phyloP scores from a whole-genome alignment of 305 asterid genomes.

The Fraxinus albicans region DNA sequence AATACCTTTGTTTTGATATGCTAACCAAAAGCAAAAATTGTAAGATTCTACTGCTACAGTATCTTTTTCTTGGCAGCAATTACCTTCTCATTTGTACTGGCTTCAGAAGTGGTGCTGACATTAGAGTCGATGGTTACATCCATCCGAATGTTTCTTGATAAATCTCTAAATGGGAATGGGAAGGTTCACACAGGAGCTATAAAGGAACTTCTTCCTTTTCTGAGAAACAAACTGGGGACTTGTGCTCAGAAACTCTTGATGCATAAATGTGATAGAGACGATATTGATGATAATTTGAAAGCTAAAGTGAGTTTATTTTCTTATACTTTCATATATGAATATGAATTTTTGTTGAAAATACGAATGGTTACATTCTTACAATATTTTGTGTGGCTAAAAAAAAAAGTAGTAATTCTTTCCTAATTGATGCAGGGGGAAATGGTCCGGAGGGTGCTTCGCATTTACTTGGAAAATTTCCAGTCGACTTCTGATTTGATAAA shows the following conservation, averaged over 20 bases:
- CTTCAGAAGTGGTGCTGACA: conserved; percentile 70
- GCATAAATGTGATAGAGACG: conserved; percentile 56
- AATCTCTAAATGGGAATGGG: conserved; percentile 37
- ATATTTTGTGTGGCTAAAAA: conserved; percentile 13
- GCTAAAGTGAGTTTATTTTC: conserved; percentile 49
- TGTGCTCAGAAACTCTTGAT: conserved; percentile 66
- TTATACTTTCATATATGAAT: conserved; percentile 16
- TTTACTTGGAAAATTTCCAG: conserved; percentile 63
- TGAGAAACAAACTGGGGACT: conserved; percentile 61
- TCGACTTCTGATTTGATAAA: conserved; percentile 61
- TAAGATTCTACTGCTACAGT: conserved; percentile 14
- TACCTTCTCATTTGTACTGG: conserved; percentile 67
- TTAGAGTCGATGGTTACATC: conserved; percentile 58
- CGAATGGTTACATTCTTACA: conserved; percentile 9
- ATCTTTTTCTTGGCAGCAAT: conserved; percentile 52
- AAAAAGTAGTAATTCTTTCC: conserved; percentile 13
- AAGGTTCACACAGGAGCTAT: conserved; percentile 39
- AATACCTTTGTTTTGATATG: neutral
- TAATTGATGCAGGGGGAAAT: conserved; percentile 70
- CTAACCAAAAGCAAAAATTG: neutral
- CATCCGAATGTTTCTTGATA: conserved; percentile 46
- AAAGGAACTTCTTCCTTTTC: conserved; percentile 52
- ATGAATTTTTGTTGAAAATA: conserved; percentile 9
- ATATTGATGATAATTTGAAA: conserved; percentile 47
- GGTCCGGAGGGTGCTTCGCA: conserved; percentile 75